A percentile compares a stretch with the other conserved stretches of the same genome.
These are phyloP conservation scores for Cochlearia excelsa DNA, from an alignment of 345 rosid genomes.

Conservation along the genomic window DNA sequence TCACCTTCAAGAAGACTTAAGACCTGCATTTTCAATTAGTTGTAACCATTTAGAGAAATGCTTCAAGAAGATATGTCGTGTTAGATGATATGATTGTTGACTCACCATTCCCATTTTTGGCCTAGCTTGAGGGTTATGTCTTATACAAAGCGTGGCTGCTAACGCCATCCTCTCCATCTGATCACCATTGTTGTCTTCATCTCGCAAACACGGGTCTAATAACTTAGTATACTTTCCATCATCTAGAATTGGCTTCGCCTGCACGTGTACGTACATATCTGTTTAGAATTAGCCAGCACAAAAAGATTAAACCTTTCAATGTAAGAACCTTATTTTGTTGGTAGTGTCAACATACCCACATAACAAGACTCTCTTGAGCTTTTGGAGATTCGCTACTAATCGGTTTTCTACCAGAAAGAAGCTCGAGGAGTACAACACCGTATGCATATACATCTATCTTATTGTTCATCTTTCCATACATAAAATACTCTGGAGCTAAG, in stretches of 20 bases:
- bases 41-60: too few species aligned
- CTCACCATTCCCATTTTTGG: constrained; percentile 75
- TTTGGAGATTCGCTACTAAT: constrained; percentile 54
- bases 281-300: not conserved
- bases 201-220: constrained; percentile 50
- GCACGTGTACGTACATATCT: constrained; percentile 13
- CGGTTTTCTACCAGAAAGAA: constrained; percentile 87
- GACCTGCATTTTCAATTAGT: constrained; percentile 42
- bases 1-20: constrained; percentile 74
- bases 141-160: constrained; percentile 83
- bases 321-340: not conserved
- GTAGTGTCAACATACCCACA: constrained; percentile 71
- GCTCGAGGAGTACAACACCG: constrained; percentile 98
- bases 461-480: constrained; percentile 83
- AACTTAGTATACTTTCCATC: constrained; percentile 52
- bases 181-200: constrained; percentile 37
- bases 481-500: constrained; percentile 97
- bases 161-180: constrained; percentile 73
- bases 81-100: not conserved
- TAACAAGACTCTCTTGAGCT: constrained; percentile 79
- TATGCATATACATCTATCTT: constrained; percentile 90
- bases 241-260: constrained; percentile 80
- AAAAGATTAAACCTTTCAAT: constrained; percentile 3
- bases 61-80: too few species aligned
- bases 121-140: constrained; percentile 60